Evolutionary conservation across 768 basidiomycete species (phyloP).

Genomic region (Rhodosporidiobolus sp.): DNA sequence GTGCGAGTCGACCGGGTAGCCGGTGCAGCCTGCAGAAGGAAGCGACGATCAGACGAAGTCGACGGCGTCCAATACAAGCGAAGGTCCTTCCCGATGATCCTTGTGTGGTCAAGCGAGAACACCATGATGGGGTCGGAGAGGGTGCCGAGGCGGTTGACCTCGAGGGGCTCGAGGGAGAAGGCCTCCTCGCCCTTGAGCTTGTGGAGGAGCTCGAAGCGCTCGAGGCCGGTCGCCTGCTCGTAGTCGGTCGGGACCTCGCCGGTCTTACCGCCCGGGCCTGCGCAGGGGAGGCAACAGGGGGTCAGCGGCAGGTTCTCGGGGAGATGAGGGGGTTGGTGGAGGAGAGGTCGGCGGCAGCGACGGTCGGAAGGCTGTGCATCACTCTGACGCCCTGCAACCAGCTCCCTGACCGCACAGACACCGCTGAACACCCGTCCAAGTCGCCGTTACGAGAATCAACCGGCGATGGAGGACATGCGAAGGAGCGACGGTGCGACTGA

Average conservation of each 20-base stretch:
- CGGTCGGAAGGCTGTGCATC: too few relatives aligned
- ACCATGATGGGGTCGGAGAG: slow-evolving; percentile 81
- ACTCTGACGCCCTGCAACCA: too few relatives aligned
- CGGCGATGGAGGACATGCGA: too few relatives aligned
- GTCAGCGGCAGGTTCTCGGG: neutral
- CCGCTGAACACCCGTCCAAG: too few relatives aligned
- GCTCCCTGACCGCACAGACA: too few relatives aligned
- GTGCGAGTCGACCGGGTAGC: slow-evolving; percentile 77
- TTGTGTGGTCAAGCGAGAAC: slow-evolving; percentile 66
- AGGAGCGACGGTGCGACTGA: neutral
- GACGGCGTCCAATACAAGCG: neutral
- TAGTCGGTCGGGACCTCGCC: slow-evolving; percentile 72
- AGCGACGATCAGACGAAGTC: neutral
- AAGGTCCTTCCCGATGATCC: slow-evolving; percentile 68
- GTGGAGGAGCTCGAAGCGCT: slow-evolving; percentile 88
- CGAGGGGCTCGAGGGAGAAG: slow-evolving; percentile 82
- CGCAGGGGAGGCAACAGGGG: neutral
- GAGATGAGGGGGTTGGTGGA: too few relatives aligned
- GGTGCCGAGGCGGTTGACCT: slow-evolving; percentile 81
- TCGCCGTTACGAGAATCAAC: too few relatives aligned
- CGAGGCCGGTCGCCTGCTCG: slow-evolving; percentile 91
- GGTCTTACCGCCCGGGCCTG: slow-evolving; percentile 48
- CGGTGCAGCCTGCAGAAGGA: slow-evolving; percentile 58
- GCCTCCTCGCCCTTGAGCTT: slow-evolving; percentile 81
- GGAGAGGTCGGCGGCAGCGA: too few relatives aligned